Evolutionary conservation across 192 early-diverging fungal genomes (phyloP).

Genomic region (Oehlia diaphana): DNA sequence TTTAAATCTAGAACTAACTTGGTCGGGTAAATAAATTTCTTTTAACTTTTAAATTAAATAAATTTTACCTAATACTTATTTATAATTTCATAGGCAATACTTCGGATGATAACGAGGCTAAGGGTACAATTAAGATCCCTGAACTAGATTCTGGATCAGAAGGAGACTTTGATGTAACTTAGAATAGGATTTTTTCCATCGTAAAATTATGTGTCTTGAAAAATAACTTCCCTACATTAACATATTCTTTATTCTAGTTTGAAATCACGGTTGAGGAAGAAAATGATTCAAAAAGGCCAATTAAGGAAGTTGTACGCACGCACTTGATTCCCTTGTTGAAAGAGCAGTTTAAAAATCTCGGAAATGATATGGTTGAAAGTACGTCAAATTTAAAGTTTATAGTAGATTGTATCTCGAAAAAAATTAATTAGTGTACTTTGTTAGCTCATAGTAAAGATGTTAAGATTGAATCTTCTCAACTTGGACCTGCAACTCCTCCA

Average conservation of each 20-base stretch:
- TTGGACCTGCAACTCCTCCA: constrained; percentile 36
- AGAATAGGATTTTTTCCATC: neutral
- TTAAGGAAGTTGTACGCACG: constrained; percentile 73
- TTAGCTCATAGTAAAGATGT: constrained; percentile 78
- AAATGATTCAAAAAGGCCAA: constrained; percentile 47
- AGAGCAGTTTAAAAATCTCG: constrained; percentile 62
- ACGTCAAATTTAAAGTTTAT: neutral
- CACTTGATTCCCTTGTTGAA: constrained; percentile 62
- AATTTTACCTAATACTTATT: neutral
- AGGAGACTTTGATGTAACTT: constrained; percentile 75
- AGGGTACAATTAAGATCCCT: constrained; percentile 81
- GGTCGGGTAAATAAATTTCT: constrained; percentile 52
- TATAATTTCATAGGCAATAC: constrained; percentile 40
- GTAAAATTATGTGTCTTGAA: neutral
- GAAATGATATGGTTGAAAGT: constrained; percentile 71
- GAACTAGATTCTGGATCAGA: constrained; percentile 89
- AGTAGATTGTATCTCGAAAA: neutral
- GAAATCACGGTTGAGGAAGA: constrained; percentile 65
- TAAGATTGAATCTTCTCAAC: constrained; percentile 64
- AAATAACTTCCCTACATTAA: no score
- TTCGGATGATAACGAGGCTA: constrained; percentile 58
- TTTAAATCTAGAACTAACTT: constrained; percentile 73
- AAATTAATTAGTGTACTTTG: neutral
- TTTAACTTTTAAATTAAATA: neutral
- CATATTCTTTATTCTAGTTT: constrained; percentile 44